Base-by-base conservation (phyloP, 2,329 filamentous ascomycete species). In the Coniochaeta sp. region DNA sequence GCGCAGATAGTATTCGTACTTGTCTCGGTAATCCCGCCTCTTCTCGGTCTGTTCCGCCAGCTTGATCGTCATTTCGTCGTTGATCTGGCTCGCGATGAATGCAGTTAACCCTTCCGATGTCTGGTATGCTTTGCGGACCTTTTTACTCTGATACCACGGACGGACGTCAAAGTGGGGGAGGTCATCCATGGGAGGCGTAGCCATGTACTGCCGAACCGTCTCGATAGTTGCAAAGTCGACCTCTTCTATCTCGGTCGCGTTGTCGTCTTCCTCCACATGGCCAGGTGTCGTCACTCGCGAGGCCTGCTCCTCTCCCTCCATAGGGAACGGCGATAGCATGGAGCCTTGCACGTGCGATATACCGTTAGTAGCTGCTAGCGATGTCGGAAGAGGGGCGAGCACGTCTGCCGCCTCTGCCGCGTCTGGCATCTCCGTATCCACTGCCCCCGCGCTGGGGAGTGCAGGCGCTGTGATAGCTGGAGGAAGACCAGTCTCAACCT, bases 201-300 rank as follows among this genome's bases (percentile, higher is more conserved):
- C 70, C 71, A 82, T 81, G 60, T 77, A 80, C 58, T 79, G 75
- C 12, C 82, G 77, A 30, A 81, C 76, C 6, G 74, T 73, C 44
- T 81, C 78, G 28, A 80, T 70, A n/a, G 77, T 76, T 62, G 79
- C 73, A 40, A 75, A 77, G n/a, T 81, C 76, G 40, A 81, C 75
- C 47, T 80, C 81, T 57, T 85, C 82, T 8, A 81, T 77, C 62
- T 84, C 81, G 2, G 81, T 83, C 55, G 80, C 79, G 57, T 83
- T 75, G 34, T 80, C 81, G 57, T 81, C 79, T 40, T 81, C 78
- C 19, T 80, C 77, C 32, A 76, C 75, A 77, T 82, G 61, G 75
- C 34, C 54, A 38, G 54, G 30, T n/a, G 54, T 56, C 30, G 54
- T 81, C 0, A 70, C 70, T 1, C 62, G 70, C 5, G 66, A 67